These are phyloP conservation scores for Geosmithia flava DNA, from an alignment of 2,329 filamentous ascomycete genomes.

Conservation along the genomic window DNA sequence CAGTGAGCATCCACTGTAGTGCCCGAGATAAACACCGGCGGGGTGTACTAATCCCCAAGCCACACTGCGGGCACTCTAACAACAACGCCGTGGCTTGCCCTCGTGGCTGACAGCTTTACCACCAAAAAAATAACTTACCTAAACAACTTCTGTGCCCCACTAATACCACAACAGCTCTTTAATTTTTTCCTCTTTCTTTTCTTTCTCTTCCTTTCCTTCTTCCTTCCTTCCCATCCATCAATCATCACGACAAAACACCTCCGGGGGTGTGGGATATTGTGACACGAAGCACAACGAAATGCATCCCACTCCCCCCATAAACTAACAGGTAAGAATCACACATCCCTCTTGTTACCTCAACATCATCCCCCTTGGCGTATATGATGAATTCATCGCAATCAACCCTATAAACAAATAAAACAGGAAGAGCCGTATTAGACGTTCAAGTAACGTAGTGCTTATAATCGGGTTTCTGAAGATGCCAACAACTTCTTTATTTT, in stretches of 20 bases:
- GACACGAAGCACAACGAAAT: background rate
- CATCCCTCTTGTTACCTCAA: background rate
- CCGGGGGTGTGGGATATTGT: background rate
- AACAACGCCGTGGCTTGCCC: background rate
- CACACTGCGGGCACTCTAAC: background rate
- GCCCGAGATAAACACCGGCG: no score
- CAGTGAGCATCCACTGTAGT: no score
- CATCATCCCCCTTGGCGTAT: slow-evolving; percentile 8
- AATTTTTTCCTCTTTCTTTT: background rate
- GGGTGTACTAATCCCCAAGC: background rate
- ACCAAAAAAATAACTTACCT: background rate
- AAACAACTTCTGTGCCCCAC: background rate
- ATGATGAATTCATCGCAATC: slow-evolving; percentile 26
- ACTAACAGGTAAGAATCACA: background rate
- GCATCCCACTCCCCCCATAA: background rate
- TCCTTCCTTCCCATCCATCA: background rate
- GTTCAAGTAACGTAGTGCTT: slow-evolving; percentile 27
- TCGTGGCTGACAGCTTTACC: no score
- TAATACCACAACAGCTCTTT: background rate
- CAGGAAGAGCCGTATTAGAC: slow-evolving; percentile 37
- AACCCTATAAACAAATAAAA: slow-evolving; percentile 20
- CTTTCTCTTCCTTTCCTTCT: background rate
- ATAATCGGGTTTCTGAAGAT: slow-evolving; percentile 32
- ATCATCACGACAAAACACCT: background rate
- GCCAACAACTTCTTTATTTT: slow-evolving; percentile 11